Base-by-base conservation (phyloP, 2,329 filamentous ascomycete genomes). In the Trichophyton mentagrophytes region DNA sequence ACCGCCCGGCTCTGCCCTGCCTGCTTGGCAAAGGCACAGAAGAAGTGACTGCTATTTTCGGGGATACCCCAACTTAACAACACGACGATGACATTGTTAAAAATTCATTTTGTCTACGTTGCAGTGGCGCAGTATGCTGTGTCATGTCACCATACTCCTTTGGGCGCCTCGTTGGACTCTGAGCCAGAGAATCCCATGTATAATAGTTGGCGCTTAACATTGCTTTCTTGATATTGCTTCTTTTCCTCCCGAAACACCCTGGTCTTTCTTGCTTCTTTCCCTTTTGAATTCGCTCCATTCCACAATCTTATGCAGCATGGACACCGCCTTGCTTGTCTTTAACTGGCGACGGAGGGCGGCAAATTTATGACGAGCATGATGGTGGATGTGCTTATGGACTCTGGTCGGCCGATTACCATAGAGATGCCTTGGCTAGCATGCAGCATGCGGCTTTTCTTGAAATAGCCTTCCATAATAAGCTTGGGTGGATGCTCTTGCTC, bases 181-280 rank as follows among this genome's bases (percentile, higher is more conserved):
- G 49, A 55, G 25, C 49, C n/a, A 55, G 49, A 55, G 11, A n/a
- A 36, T 55, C n/a, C 49, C 49, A 33, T 55, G 49, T 55, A 55
- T 27, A 55, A 55, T 55, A 55, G 49, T 55, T 55, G 49, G 49
- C 49, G 49, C n/a, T 36, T 55, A 55, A 33, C 36, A 55, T 55
- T 6, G 27, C n/a, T 55, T 55, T 27, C 49, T 11, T 55, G 49
- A 55, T 55, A 27, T 13, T 33, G 22, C n/a, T 55, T n/a, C 49
- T 55, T 49, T 49, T 15, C 20, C 25, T 15, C 25, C 46, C 25
- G 46, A 49, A 49, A 27, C 46, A 25, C 13, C 22, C 17, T 36
- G 49, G 15, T 55, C 15, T 36, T 55, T 17, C 27, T 17, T 33
- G 3, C 49, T 17, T 11, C 49, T 33, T 55, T 33, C 25, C n/a